Evolutionary conservation across 352 stramenopile species (phyloP).

Genomic region (Pythium phragmitis): DNA sequence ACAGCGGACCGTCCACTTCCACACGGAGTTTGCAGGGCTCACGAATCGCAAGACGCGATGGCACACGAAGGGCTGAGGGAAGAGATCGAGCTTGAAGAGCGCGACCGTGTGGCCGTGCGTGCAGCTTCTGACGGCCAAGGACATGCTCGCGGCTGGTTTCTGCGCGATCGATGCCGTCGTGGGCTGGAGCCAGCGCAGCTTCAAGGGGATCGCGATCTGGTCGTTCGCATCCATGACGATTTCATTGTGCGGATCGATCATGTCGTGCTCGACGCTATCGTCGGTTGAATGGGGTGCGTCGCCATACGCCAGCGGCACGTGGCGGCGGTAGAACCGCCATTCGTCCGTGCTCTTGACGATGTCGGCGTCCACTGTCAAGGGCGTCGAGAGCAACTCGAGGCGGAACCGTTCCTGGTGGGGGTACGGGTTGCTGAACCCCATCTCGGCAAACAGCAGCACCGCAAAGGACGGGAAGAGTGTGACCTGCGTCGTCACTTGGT

Average conservation of each 20-base stretch:
- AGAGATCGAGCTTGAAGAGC: conserved; percentile 86
- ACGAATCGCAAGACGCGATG: conserved; percentile 82
- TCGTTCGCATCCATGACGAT: conserved; percentile 88
- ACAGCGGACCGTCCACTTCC: conserved; percentile 52
- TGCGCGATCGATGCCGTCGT: conserved; percentile 6
- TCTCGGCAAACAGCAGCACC: conserved; percentile 86
- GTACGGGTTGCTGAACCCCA: conserved; percentile 90
- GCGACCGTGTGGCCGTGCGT: conserved; percentile 90
- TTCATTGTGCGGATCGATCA: conserved; percentile 90
- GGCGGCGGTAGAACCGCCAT: conserved; percentile 79
- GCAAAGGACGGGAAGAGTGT: conserved; percentile 81
- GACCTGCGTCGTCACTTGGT: conserved; percentile 87
- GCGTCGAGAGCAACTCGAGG: conserved; percentile 66
- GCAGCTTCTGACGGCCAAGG: conserved; percentile 61
- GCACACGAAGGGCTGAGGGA: conserved; percentile 73
- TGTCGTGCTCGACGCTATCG: conserved; percentile 83
- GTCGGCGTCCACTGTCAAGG: conserved; percentile 51
- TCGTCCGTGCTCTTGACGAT: conserved; percentile 82
- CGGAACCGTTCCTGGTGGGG: conserved; percentile 89
- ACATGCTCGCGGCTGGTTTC: conserved; percentile 21
- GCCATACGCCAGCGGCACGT: conserved; percentile 59
- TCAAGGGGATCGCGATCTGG: conserved; percentile 82
- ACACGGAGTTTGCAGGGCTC: conserved; percentile 52
- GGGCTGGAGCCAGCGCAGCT: conserved; percentile 76
- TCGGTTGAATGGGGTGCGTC: background rate